Evolutionary conservation across 306 rosid species (phyloP).

Genomic region (Castanopsis chinensis): DNA sequence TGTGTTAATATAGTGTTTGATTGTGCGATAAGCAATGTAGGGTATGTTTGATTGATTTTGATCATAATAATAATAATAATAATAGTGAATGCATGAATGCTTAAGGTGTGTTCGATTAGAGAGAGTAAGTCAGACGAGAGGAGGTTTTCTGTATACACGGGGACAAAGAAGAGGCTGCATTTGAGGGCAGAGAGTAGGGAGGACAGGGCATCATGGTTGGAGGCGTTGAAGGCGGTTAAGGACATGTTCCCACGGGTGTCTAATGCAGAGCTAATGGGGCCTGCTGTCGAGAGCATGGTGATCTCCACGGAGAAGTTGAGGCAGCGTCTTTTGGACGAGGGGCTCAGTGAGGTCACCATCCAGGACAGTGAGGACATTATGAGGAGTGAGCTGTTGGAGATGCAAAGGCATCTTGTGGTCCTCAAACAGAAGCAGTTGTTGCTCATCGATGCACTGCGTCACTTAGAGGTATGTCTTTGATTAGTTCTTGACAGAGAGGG

Average conservation of each 20-base stretch:
- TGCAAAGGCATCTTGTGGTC: constrained; percentile 63
- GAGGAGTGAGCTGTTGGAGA: constrained; percentile 52
- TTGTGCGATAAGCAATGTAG: too few species aligned
- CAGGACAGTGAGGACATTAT: constrained; percentile 73
- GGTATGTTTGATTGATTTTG: too few species aligned
- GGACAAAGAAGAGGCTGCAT: constrained; percentile 55
- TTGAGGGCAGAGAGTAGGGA: constrained; percentile 46
- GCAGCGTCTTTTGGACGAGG: constrained; percentile 58
- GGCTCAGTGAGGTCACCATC: constrained; percentile 52
- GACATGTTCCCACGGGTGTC: constrained; percentile 78
- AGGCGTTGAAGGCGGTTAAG: constrained; percentile 45
- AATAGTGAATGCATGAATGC: too few species aligned
- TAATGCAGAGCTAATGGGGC: constrained; percentile 62
- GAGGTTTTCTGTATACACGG: constrained; percentile 40
- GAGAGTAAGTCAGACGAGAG: constrained; percentile 45
- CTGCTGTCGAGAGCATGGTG: constrained; percentile 33
- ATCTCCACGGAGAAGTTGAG: constrained; percentile 61
- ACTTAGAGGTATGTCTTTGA: constrained; percentile 59
- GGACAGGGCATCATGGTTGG: constrained; percentile 42
- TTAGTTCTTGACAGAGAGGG: too few species aligned
- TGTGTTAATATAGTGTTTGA: too few species aligned
- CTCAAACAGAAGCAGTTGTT: constrained; percentile 80
- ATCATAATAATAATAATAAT: background rate
- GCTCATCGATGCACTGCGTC: constrained; percentile 69
- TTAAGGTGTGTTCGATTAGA: constrained; percentile 42